Conservation (phyloP, 2,329 filamentous ascomycete genomes). For the Aspergillus flavus region DNA sequence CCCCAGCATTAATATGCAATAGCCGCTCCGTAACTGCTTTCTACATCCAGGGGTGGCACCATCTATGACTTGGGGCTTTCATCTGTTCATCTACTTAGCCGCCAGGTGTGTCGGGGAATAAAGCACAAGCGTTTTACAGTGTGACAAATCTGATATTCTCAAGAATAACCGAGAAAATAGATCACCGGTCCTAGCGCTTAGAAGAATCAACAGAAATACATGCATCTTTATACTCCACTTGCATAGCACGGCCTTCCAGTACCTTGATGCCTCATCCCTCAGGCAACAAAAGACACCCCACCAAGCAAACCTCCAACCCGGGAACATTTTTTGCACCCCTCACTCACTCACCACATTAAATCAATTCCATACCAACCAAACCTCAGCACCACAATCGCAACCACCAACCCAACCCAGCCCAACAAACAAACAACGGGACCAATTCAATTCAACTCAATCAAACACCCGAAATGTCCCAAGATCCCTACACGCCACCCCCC, state of each 20-base stretch:
- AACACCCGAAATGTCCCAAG: not conserved
- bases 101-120: not conserved
- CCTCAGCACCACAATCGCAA: not conserved
- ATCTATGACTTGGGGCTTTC: not conserved
- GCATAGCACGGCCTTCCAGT: not conserved
- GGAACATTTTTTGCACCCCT: not conserved
- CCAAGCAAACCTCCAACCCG: not conserved
- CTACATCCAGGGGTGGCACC: not conserved
- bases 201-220: not conserved
- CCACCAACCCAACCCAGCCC: not conserved
- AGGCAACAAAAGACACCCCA: not conserved
- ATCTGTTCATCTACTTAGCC: not conserved
- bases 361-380: not conserved
- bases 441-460: not conserved
- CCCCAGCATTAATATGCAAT: too few species aligned
- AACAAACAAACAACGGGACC: not conserved
- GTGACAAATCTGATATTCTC: too few species aligned
- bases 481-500: conserved; percentile 33
- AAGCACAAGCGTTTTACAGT: not conserved
- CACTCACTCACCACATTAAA: not conserved
- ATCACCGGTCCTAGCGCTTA: not conserved
- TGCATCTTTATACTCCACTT: not conserved
- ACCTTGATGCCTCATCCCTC: not conserved
- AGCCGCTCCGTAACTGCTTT: too few species aligned
- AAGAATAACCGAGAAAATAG: not conserved